Evolutionary conservation across 176 grass and related monocot species (phyloP).

Genomic region (Oryza glumipatula): DNA sequence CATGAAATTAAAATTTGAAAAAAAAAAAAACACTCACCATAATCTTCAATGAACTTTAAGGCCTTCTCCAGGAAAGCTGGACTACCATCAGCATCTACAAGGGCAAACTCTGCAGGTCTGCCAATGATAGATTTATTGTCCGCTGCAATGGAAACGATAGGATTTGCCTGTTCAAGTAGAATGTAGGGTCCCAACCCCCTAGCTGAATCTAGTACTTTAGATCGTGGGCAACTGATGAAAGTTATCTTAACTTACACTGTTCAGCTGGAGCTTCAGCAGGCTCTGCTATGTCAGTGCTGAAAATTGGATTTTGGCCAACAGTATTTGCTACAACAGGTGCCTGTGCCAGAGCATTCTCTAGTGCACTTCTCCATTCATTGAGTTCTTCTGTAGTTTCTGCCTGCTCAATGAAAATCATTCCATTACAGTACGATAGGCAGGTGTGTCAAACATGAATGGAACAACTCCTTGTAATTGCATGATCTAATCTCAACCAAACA

Average conservation of each 20-base stretch:
- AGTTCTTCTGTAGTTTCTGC: conserved; percentile 90
- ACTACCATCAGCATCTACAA: conserved; percentile 78
- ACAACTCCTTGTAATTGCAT: not conserved
- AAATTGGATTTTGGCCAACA: conserved; percentile 85
- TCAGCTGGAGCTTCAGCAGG: conserved; percentile 64
- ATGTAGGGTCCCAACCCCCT: conserved; percentile 12
- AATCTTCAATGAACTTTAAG: conserved; percentile 89
- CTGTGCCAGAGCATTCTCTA: conserved; percentile 86
- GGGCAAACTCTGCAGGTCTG: conserved; percentile 71
- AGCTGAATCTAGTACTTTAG: conserved; percentile 18
- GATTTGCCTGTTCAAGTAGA: conserved; percentile 39
- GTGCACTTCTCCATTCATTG: conserved; percentile 90
- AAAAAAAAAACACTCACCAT: conserved; percentile 57
- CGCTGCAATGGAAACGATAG: conserved; percentile 47
- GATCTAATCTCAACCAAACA: not conserved
- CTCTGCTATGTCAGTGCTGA: conserved; percentile 58
- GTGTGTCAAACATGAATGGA: conserved; percentile 18
- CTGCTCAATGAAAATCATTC: conserved; percentile 46
- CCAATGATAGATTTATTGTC: conserved; percentile 75
- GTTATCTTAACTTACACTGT: conserved; percentile 56
- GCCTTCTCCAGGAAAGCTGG: conserved; percentile 98
- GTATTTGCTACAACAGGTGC: conserved; percentile 67
- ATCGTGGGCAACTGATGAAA: conserved; percentile 21
- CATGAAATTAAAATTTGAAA: not conserved
- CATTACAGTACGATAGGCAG: conserved; percentile 36